Evolutionary conservation across 2,329 filamentous ascomycete genomes (phyloP).

Genomic region (Lanzia echinophila): DNA sequence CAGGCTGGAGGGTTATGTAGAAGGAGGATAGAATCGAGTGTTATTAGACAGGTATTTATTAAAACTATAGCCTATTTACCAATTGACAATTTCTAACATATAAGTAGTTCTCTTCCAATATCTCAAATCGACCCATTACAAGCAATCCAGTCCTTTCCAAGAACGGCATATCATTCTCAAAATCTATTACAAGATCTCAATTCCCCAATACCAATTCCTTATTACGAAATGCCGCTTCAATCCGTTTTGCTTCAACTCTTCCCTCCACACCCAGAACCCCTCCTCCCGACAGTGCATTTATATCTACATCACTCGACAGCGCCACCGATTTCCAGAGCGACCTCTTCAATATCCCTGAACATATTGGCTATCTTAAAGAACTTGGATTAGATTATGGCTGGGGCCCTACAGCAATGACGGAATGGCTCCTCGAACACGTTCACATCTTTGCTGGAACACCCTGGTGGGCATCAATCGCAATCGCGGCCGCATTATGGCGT

Average conservation of each 20-base stretch:
- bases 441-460: slow-evolving; percentile 69
- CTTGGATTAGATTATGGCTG: slow-evolving; percentile 84
- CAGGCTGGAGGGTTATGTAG: slow-evolving; percentile 35
- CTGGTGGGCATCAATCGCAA: slow-evolving; percentile 73
- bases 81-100: slow-evolving; percentile 15
- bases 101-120: slow-evolving; percentile 28
- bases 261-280: slow-evolving; percentile 13
- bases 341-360: slow-evolving; percentile 39
- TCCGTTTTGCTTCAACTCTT: slow-evolving; percentile 27
- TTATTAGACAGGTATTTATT: slow-evolving; percentile 26
- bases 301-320: slow-evolving; percentile 18
- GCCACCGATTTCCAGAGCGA: slow-evolving; percentile 18
- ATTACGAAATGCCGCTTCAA: slow-evolving; percentile 21
- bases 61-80: neutral
- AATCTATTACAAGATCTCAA: slow-evolving; percentile 12
- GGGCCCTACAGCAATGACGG: slow-evolving; percentile 66
- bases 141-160: slow-evolving; percentile 23
- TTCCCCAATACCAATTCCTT: slow-evolving; percentile 16
- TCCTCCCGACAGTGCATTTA: slow-evolving; percentile 8
- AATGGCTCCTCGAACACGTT: slow-evolving; percentile 74
- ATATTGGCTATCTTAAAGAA: slow-evolving; percentile 73
- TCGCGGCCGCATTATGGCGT: slow-evolving; percentile 60
- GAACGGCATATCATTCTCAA: slow-evolving; percentile 14
- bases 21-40: slow-evolving; percentile 34
- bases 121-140: slow-evolving; percentile 22